Evolutionary conservation across 805 yeast genomes (phyloP), one percentile per base, ranked within the genome.

Genomic region (Millerozyma miso): DNA sequence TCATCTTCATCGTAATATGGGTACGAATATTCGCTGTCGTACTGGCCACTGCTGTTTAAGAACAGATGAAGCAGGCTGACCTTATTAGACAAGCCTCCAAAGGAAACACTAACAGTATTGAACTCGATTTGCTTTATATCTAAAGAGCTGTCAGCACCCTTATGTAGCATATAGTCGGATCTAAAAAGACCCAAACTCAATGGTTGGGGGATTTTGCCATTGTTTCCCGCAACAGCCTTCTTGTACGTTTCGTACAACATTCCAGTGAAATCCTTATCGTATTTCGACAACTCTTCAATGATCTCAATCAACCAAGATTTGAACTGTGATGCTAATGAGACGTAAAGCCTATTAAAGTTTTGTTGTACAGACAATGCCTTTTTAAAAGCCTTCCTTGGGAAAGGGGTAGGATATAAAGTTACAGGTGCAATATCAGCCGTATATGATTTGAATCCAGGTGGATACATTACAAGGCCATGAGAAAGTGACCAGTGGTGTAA

Each of bases 51-150:
- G 3, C 63, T 56, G 57, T 85, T 84, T 55, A 85, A 63, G 53
- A 76, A 87, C 16, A 73, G 62, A 62, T 93, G 99, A 43, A 88
- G 67, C 50, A 78, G 71, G 16, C 93, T 85, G 19, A 88, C 91
- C 58, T 83, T 85, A 12, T 88, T 61, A 1, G 96, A 83, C 43
- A 93, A 71, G 0, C 95, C 98, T 16, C 95, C 97, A 68, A 93
- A 93, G 1, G 97, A 90, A 3, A 91, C 96, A 54, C 96, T 85
- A 3, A 93, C 88, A 1, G 99, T 90, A 64, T 93, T 93, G 69
- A 91, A 91, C 62, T 93, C 99, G 40, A 93, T 93, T 63, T 93
- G 99, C 58, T 91, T 90, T 55, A 91, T 84, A 19, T 63, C 60
- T 10, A 23, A 23, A 14, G 55, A 43, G 19, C 44, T 43, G 3